Evolutionary conservation across 805 yeast genomes (phyloP).

Genomic region (Candida xiaguanensis): DNA sequence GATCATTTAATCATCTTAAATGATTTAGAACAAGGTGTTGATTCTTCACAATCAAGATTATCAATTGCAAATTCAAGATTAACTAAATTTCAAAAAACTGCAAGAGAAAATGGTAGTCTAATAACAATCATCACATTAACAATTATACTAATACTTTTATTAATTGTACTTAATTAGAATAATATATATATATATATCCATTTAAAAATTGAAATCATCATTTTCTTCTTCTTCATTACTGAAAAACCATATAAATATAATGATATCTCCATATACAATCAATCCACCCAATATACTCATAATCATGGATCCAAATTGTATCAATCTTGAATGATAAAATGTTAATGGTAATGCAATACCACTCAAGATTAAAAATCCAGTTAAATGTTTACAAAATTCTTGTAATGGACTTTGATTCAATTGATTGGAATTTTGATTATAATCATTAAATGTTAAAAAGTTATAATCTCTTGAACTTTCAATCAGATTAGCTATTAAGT

Average conservation of each 20-base stretch:
- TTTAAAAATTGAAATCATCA: constrained; percentile 41
- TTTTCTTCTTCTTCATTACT: constrained; percentile 42
- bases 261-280: constrained; percentile 42
- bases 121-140: constrained; percentile 40
- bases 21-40: constrained; percentile 42
- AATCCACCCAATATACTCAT: constrained; percentile 45
- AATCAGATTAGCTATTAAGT: constrained; percentile 33
- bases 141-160: constrained; percentile 34
- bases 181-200: constrained; percentile 1
- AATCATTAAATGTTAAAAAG: constrained; percentile 41
- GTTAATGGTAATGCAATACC: constrained; percentile 44
- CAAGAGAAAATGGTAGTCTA: constrained; percentile 41
- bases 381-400: constrained; percentile 35
- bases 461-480: constrained; percentile 36
- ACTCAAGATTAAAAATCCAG: constrained; percentile 40
- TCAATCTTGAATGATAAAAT: constrained; percentile 34
- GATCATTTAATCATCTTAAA: constrained; percentile 38
- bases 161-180: constrained; percentile 36
- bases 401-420: constrained; percentile 34
- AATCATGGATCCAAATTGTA: constrained; percentile 35
- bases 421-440: constrained; percentile 34
- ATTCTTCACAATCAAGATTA: constrained; percentile 26
- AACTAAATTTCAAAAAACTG: constrained; percentile 27
- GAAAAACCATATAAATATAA: constrained; percentile 44
- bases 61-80: constrained; percentile 29